phyloP scores from a whole-genome alignment of 2,329 filamentous ascomycete genomes.

The Botrytis medusae region DNA sequence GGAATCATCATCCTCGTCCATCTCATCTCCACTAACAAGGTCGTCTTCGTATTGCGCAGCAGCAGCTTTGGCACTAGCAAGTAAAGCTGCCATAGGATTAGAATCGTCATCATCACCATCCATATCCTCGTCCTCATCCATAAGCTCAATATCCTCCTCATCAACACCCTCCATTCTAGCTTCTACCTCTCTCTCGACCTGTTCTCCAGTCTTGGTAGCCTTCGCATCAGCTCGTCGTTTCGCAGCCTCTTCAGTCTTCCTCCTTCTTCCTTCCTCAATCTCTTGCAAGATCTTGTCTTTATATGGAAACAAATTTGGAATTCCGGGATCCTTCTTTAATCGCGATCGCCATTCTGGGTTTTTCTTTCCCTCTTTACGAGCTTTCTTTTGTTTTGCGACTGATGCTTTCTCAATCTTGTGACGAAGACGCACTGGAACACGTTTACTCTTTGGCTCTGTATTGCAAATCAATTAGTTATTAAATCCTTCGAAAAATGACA shows the following conservation, averaged over 20 bases:
- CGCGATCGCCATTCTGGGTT: slow-evolving; percentile 96
- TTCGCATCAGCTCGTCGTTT: slow-evolving; percentile 71
- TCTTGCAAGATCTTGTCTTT: slow-evolving; percentile 94
- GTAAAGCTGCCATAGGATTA: slow-evolving; percentile 88
- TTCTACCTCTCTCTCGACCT: slow-evolving; percentile 46
- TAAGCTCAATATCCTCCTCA: slow-evolving; percentile 51
- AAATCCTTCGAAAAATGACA: too few relatives aligned
- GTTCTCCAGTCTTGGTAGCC: slow-evolving; percentile 59
- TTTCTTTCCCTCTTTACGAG: slow-evolving; percentile 86
- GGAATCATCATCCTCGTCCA: slow-evolving; percentile 54
- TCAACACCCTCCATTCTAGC: slow-evolving; percentile 47
- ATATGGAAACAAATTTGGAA: slow-evolving; percentile 95
- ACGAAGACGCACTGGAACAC: slow-evolving; percentile 81
- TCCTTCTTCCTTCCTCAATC: slow-evolving; percentile 82
- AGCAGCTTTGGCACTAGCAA: slow-evolving; percentile 78
- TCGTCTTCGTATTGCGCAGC: slow-evolving; percentile 68
- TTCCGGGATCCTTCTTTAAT: slow-evolving; percentile 96
- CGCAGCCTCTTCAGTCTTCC: slow-evolving; percentile 77
- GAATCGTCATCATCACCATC: slow-evolving; percentile 62
- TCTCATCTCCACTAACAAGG: slow-evolving; percentile 50
- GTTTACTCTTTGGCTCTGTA: slow-evolving; percentile 91
- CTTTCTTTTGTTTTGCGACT: slow-evolving; percentile 85
- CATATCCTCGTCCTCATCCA: slow-evolving; percentile 55
- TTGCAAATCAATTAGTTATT: slow-evolving; percentile 26
- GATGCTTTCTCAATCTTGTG: slow-evolving; percentile 96